Base-by-base conservation (phyloP, 805 yeast species). In the Candida tallmaniae region DNA sequence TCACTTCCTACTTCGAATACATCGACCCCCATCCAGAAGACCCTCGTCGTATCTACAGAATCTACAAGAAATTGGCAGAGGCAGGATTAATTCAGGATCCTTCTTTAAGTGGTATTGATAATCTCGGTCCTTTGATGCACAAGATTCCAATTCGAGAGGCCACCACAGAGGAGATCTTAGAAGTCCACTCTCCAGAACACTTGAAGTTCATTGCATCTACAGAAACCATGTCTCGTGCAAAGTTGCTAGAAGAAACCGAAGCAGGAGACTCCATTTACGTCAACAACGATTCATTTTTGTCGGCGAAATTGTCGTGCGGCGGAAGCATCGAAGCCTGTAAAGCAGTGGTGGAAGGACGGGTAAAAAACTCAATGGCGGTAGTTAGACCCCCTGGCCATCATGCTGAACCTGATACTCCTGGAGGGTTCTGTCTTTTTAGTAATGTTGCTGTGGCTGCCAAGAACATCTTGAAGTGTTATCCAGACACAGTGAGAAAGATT, bases 341-440 rank as follows among this genome's bases (percentile, higher is more conserved):
- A 45, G 95, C 97, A 0, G 97, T 93, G 14, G 83, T 93, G 7
- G 97, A 89, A 54, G 95, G 96, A 3, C 66, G 73, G 36, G 97
- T 90, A 20, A 87, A 87, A 52, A 93, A 93, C 54, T 80, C 97
- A 0, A 54, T 93, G 32, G 99, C 98, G 0, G 85, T 93, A 6
- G 96, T 93, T 11, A 76, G 99, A 45, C 99, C 99, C 2, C 99
- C 99, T 0, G 99, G 99, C 5, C 99, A 93, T 63, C 99, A 93
- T 54, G 97, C 98, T 1, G 99, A 94, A 53, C 98, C 99, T 2
- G 93, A 86, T 46, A 68, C 88, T 11, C 95, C 98, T 0, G 97
- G 96, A 31, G 99, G 99, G 10, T 93, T 93, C 56, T 93, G 98
- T 62, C 66, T 93, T 29, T 93, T 93, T 54, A 83, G 95, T 41